These are phyloP conservation scores for Gastrodia elata DNA, from an alignment of 106 monocot species.

Conservation along the genomic window DNA sequence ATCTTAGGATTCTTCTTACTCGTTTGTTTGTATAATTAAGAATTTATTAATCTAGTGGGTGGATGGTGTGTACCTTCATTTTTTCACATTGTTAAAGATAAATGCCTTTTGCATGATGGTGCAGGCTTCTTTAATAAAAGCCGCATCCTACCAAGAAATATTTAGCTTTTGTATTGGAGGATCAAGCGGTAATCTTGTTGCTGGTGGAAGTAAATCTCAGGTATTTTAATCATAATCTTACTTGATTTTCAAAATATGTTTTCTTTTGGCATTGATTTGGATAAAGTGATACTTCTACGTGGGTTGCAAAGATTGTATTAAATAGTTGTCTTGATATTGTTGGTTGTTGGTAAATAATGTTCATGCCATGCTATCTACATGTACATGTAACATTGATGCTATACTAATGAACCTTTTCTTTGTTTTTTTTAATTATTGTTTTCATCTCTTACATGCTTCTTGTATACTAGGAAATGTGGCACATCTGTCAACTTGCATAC, in stretches of 20 bases:
- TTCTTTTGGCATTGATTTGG: not conserved
- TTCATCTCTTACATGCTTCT: not conserved
- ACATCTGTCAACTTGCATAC: not conserved
- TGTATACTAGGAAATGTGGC: not conserved
- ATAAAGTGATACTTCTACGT: not conserved
- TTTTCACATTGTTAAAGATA: not conserved
- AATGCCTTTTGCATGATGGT: conserved; percentile 1
- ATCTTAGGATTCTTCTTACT: not conserved
- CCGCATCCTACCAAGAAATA: conserved; percentile 62
- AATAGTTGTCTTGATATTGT: not conserved
- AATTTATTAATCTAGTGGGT: not conserved
- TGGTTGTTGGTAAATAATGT: not conserved
- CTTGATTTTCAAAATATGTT: not conserved
- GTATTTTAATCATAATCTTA: conserved; percentile 16
- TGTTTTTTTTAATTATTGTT: not conserved
- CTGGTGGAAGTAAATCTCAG: conserved; percentile 77
- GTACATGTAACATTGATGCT: not conserved
- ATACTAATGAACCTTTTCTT: not conserved
- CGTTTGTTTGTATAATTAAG: not conserved
- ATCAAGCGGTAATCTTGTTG: conserved; percentile 74
- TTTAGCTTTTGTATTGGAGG: conserved; percentile 87
- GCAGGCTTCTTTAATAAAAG: conserved; percentile 65
- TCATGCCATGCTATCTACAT: too few species aligned
- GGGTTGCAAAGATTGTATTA: not conserved
- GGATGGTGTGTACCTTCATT: not conserved